A percentile compares a stretch with the other conserved stretches of the same genome.
phyloP scores from a whole-genome alignment of 345 rosid genomes.

The Gossypium anomalum region DNA sequence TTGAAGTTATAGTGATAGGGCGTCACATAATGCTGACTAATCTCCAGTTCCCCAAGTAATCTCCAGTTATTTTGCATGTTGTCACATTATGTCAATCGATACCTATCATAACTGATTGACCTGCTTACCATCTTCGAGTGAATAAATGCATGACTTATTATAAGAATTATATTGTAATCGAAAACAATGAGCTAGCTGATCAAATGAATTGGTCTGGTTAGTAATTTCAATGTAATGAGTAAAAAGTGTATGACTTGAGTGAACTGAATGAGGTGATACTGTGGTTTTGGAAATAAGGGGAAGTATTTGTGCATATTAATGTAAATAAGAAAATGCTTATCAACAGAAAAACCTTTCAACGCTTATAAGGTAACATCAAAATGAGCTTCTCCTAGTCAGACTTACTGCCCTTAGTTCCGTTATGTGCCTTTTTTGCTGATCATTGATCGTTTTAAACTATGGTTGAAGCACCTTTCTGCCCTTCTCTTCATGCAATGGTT shows the following conservation, averaged over 20 bases:
- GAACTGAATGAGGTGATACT: not conserved
- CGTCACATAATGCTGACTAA: not conserved
- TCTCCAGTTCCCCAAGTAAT: not conserved
- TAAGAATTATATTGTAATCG: not conserved
- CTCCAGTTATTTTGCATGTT: constrained; percentile 1
- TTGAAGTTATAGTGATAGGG: not conserved
- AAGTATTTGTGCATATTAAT: not conserved
- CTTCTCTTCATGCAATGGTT: not conserved
- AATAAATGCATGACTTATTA: not conserved
- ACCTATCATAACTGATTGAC: not conserved
- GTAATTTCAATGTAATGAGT: not conserved
- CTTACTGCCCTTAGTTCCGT: not conserved
- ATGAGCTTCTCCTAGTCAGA: not conserved
- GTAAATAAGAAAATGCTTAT: not conserved
- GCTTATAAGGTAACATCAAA: not conserved
- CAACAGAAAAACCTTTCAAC: not conserved
- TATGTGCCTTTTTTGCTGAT: not conserved
- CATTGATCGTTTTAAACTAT: not conserved
- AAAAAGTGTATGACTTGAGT: not conserved
- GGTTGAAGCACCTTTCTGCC: not conserved
- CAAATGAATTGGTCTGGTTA: not conserved
- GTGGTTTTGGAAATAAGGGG: not conserved
- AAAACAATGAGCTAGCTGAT: not conserved
- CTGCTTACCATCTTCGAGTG: not conserved
- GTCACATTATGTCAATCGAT: not conserved